These are phyloP conservation scores for Lathyrus sativus DNA, from an alignment of 306 rosid species.

Conservation along the genomic window DNA sequence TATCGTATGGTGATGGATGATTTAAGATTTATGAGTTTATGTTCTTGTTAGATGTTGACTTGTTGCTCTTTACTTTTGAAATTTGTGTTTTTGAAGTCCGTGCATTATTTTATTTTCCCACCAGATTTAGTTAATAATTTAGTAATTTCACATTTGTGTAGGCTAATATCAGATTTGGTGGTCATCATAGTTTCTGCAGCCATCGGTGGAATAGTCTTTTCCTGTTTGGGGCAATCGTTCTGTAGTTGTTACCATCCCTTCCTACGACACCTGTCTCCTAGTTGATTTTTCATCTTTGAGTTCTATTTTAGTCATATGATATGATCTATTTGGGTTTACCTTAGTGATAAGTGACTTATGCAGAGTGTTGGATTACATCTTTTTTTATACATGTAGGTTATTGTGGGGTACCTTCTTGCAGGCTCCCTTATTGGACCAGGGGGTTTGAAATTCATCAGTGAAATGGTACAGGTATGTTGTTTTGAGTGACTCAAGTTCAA, in stretches of 20 bases:
- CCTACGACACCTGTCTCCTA: constrained; percentile 16
- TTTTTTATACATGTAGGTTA: constrained; percentile 63
- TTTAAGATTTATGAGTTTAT: too few species aligned
- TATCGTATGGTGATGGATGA: too few species aligned
- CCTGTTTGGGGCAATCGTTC: constrained; percentile 99
- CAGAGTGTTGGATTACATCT: constrained; percentile 16
- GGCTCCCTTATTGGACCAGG: constrained; percentile 99
- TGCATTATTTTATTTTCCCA: too few species aligned
- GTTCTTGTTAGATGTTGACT: too few species aligned
- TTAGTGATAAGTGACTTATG: constrained; percentile 20
- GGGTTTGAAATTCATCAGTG: constrained; percentile 85
- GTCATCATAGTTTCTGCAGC: constrained; percentile 95
- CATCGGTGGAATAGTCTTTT: constrained; percentile 93
- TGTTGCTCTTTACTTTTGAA: too few species aligned
- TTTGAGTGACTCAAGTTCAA: constrained; percentile 12
- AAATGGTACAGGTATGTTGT: constrained; percentile 91
- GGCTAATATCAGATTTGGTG: too few species aligned
- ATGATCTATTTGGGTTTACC: constrained; percentile 27
- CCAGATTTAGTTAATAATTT: too few species aligned
- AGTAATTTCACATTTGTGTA: too few species aligned
- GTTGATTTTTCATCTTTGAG: constrained; percentile 26
- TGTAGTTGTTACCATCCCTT: constrained; percentile 43
- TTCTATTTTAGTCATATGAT: constrained; percentile 20
- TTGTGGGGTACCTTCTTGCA: constrained; percentile 99
- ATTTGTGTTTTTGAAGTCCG: too few species aligned